These are phyloP conservation scores for Sporobolomyces pararoseus DNA, from an alignment of 768 basidiomycete genomes.

Conservation along the genomic window DNA sequence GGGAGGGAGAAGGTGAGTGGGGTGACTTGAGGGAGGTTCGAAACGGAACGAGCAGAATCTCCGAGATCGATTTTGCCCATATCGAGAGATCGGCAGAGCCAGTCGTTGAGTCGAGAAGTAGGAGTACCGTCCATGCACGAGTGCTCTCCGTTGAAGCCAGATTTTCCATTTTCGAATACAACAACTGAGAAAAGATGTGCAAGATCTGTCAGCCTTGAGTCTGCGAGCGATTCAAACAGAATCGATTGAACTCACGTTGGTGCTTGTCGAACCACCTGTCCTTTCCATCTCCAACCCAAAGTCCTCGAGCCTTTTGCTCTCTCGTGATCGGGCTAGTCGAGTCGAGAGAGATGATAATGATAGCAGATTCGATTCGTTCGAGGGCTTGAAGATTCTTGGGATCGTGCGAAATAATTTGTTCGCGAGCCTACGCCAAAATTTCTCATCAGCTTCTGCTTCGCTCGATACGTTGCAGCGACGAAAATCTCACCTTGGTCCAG, in stretches of 20 bases:
- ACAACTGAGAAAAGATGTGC: conserved; percentile 59
- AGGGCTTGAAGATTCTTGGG: conserved; percentile 49
- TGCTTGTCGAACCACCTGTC: conserved; percentile 98
- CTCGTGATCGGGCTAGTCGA: conserved; percentile 74
- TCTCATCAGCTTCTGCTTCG: conserved; percentile 49
- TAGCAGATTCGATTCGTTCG: conserved; percentile 79
- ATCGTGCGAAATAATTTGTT: conserved; percentile 45
- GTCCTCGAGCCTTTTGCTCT: conserved; percentile 72
- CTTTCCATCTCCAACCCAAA: conserved; percentile 84
- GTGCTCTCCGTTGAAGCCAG: conserved; percentile 69
- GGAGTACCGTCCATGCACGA: conserved; percentile 71
- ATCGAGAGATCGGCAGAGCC: conserved; percentile 71
- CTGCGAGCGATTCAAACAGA: neutral
- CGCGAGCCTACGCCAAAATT: conserved; percentile 12
- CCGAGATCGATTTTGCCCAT: conserved; percentile 73
- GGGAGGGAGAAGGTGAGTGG: conserved; percentile 66
- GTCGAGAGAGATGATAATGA: conserved; percentile 81
- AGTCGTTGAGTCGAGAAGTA: conserved; percentile 92
- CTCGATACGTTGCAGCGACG: neutral
- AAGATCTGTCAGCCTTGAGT: neutral
- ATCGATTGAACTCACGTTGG: conserved; percentile 60
- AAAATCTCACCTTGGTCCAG: conserved; percentile 63
- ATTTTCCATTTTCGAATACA: conserved; percentile 90
- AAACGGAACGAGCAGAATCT: conserved; percentile 47
- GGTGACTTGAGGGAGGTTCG: conserved; percentile 44